Base-by-base conservation (phyloP, 768 basidiomycete genomes). In the Boletus rex-veris region DNA sequence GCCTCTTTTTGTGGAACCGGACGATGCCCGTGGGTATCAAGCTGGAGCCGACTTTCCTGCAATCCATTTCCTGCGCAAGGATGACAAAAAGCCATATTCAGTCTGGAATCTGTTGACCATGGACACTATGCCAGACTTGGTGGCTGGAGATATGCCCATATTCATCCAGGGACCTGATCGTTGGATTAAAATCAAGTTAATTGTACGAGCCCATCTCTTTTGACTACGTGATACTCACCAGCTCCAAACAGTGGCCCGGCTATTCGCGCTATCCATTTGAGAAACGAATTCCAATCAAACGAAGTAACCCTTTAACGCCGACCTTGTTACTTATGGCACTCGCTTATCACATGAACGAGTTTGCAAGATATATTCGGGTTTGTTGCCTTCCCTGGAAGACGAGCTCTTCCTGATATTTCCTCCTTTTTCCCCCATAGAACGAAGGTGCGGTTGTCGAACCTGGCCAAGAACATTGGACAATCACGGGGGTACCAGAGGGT, bases 241-340 rank as follows among this genome's bases (percentile, higher is more conserved):
- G 4, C 7, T 19, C 15, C 21, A 15, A 46, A 45, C 52, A 80
- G 79, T 80, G 79, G 80, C 78, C 80, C 7, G 79, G 80, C 1
- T 80, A 80, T 63, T 66, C 67, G 19, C 46, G 55, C n/a, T 60
- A 70, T 44, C 68, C 74, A 0, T 65, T 70, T 30, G 68, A 74
- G 60, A 75, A 73, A 57, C 73, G 75, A 6, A 56, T 78, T 47
- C 58, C 60, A 19, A 72, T 74, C 18, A 68, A 71, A 30, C 62
- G 63, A 19, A 69, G 67, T n/a, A 56, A 40, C n/a, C 44, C 56
- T 24, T 62, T 74, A 39, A 71, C 71, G 4, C 61, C 71, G 8
- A 60, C 65, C 24, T 53, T 62, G 33, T 33, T 78, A 45, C 58
- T 77, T 14, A 53, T 68, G 46, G 37, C 64, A 6, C 55, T 75